These are phyloP conservation scores for Chiua virens DNA, from an alignment of 768 basidiomycete genomes.

Conservation along the genomic window DNA sequence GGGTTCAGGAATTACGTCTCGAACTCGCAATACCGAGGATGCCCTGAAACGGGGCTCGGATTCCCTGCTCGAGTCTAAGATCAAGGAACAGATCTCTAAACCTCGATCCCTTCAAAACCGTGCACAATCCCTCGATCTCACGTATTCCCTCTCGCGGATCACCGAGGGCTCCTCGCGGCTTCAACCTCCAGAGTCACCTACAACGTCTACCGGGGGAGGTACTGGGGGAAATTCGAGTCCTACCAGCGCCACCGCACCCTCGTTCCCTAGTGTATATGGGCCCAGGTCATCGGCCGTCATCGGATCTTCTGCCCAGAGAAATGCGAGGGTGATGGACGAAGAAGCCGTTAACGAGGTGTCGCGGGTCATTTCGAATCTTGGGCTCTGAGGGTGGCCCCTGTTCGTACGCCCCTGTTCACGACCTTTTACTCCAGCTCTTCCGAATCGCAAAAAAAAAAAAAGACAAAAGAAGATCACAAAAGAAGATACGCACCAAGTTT, in stretches of 20 bases:
- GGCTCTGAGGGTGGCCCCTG: constrained; percentile 41
- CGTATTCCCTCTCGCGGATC: constrained; percentile 79
- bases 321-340: constrained; percentile 45
- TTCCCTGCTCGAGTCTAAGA: constrained; percentile 78
- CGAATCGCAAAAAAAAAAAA: constrained; percentile 4
- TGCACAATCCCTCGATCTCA: constrained; percentile 87
- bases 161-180: constrained; percentile 63
- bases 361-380: constrained; percentile 75
- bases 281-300: constrained; percentile 52
- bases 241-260: constrained; percentile 73
- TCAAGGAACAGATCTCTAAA: constrained; percentile 74
- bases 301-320: constrained; percentile 45
- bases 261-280: constrained; percentile 84
- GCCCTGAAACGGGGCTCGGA: constrained; percentile 81
- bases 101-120: constrained; percentile 83
- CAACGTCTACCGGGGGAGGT: constrained; percentile 69
- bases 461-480: neutral
- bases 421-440: constrained; percentile 8
- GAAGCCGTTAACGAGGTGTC: constrained; percentile 69
- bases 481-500: constrained; percentile 1
- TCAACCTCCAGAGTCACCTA: constrained; percentile 76
- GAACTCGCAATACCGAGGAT: constrained; percentile 71
- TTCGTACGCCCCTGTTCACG: constrained; percentile 12
- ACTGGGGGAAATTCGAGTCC: constrained; percentile 78
- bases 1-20: constrained; percentile 69